Evolutionary conservation across 805 yeast species (phyloP), one percentile per base, ranked within the genome.

Genomic region (Dipodascus geniculatus): DNA sequence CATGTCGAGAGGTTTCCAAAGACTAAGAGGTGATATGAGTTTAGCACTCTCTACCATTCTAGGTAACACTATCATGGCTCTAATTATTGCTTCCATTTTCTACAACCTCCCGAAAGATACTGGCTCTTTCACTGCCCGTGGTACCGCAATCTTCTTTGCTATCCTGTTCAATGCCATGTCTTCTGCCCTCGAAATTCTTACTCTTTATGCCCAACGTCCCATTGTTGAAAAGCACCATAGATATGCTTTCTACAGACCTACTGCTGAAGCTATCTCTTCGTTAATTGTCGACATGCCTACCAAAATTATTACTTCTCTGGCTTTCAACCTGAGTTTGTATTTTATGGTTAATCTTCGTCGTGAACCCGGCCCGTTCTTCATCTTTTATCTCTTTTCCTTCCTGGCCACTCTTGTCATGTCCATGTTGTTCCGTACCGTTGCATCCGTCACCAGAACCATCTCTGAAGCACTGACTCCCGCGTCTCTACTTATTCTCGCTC

Each of bases 161-260:
- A 68, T 80, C 11, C 70, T 84, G 57, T 81, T 79, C 64, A 82
- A 79, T 64, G 82, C 84, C 9, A 76, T 82, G 67, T 68, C 79
- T 31, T 73, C 85, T 2, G 70, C 81, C 59, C 76, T 82, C 58
- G 86, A 82, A 63, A 77, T 75, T 44, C 63, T 73, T 50, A 67
- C 69, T 48, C 65, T 75, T 61, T 72, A 79, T 59, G 76, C 70
- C 20, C 73, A 78, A 48, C 74, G 85, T 58, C 77, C 82, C 49
- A 79, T 86, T 57, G 74, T 83, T 23, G 78, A 76, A 60, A 85
- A 86, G 62, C 95, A 86, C 63, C 80, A 82, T 61, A 75, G 77
- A 50, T 86, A 82, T 60, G 80, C 87, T 0, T 74, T 85, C 55
- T 86, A 83, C 64, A 80, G 81, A 54, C 89, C 90, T 2, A 75